Evolutionary conservation across 352 stramenopile species (phyloP), one percentile per base, ranked within the genome.

Genomic region (Phytopythium boreale): DNA sequence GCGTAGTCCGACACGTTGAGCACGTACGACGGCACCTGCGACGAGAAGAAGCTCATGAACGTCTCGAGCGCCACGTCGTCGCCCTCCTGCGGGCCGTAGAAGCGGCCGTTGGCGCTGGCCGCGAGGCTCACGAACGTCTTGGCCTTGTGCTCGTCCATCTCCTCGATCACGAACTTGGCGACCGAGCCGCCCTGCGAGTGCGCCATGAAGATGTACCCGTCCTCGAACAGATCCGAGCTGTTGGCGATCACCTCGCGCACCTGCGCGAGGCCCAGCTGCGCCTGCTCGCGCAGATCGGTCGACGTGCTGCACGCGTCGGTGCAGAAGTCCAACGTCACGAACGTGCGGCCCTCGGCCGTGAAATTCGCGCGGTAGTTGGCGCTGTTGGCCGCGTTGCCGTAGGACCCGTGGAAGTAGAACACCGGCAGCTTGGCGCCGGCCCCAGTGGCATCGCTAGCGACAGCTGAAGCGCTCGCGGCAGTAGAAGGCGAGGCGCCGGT

Each of bases 131-230:
- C 62, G 51, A 76, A 69, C 27, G 68, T 69, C 17, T 71, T 60
- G 24, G 62, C 66, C 14, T 71, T 69, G 61, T 79, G 71, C 34
- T 62, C 56, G 56, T 62, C 56, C 56, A 62, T 62, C 39, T 62
- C 56, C 56, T 62, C 41, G 56, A 62, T 79, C 62, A 57, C 74
- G 61, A 70, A 73, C 67, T 55, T 71, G 46, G 66, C 63, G 11
- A 79, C 34, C 17, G 68, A 52, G 0, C 71, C 71, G 37, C 74
- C 74, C 26, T 77, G 65, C 22, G 74, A 79, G 52, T 79, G 67
- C 20, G 50, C 66, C 26, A 82, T 76, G 44, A 82, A 66, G 57
- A 72, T 61, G 64, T 82, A 82, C 27, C 74, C 74, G 22, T 69
- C 52, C 27, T 55, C 62, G 44, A 68, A 79, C 8, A 51, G 36